Base-by-base conservation (phyloP, 2,329 filamentous ascomycete species). In the Gaeumannomyces tritici region DNA sequence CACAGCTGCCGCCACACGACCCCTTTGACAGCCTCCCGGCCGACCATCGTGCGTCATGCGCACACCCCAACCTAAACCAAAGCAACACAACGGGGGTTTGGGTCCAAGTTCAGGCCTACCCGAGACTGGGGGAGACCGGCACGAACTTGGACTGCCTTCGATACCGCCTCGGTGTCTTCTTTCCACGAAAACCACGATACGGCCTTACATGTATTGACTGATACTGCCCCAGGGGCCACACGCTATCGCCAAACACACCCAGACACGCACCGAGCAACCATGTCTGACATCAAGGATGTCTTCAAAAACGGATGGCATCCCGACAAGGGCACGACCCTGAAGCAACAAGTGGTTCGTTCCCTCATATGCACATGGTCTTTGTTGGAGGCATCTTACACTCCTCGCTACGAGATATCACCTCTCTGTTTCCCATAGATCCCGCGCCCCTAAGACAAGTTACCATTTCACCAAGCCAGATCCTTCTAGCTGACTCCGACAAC, bases 231-330 rank as follows among this genome's bases (percentile, higher is more conserved):
- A n/a, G 21, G 8, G 42, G 42, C 42, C 42, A n/a, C 42, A 51
- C 18, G 11, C 11, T 15, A n/a, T n/a, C 21, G 15, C 42, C 18
- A 51, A 21, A 21, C 42, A 7, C 6, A 9, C 1, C 21, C 42
- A 51, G 42, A n/a, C 42, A 51, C 42, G 21, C 42, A n/a, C 18
- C 42, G 21, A 51, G 42, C 42, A 21, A 56, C 5, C 55, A 61
- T 61, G 59, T 61, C 59, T 3, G 47, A 55, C 80, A 79, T 51
- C 42, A 51, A 51, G 65, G 75, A 76, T 56, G 69, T 79, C 21
- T 72, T 80, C 65, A 83, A 83, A 69, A 75, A 76, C n/a, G 77
- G 79, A 8, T 83, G 80, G 80, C 78, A 80, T 64, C 77, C 80
- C 2, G 80, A 82, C 62, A 81, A 80, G 66, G 75, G 74, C 31